Base-by-base conservation (phyloP, 2,329 filamentous ascomycete genomes). In the Neofusicoccum parvum region DNA sequence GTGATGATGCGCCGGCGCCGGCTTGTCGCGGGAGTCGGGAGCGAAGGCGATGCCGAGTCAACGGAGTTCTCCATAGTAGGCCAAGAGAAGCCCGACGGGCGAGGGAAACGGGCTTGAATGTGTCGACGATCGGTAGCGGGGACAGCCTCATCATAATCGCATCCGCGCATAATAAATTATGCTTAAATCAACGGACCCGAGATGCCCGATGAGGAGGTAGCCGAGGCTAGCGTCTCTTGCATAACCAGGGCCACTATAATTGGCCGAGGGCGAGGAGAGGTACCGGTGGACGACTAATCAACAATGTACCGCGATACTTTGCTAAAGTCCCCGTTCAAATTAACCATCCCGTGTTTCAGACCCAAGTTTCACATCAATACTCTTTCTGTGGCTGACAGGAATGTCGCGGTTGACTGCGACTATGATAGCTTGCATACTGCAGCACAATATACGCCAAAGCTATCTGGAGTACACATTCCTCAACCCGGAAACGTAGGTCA, bases 1-100 rank as follows among this genome's bases (percentile, higher is more conserved):
- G 75, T 72, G 49, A 78, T 78, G 17, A 37, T 37, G 3, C 53
- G 53, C 10, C 36, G 53, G 5, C 53, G 53, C 3, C 36, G 10
- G 12, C 9, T 27, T 2, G 37, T 20, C 14, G 53, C 20, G 10
- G 53, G 20, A n/a, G 7, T 49, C 46, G 46, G 17, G 9, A n/a
- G 17, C 10, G n/a, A 3, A 6, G 43, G 9, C 15, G 43, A 20
- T 17, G 17, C 15, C 43, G 43, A 46, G 1, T n/a, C n/a, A 7
- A 17, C 9, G n/a, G 15, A 10, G 9, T 9, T 17, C n/a, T 46
- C 43, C 43, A 46, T 46, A 32, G 27, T 32, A 32, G 27, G 27
- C 27, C 27, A 32, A 32, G 27, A 32, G 27, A 32, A 32, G 5
- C 27, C 27, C 5, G 6, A 7, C 5, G 27, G 5, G 5, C 17